Evolutionary conservation across 345 rosid genomes (phyloP).

Genomic region (Syzygium oleosum): DNA sequence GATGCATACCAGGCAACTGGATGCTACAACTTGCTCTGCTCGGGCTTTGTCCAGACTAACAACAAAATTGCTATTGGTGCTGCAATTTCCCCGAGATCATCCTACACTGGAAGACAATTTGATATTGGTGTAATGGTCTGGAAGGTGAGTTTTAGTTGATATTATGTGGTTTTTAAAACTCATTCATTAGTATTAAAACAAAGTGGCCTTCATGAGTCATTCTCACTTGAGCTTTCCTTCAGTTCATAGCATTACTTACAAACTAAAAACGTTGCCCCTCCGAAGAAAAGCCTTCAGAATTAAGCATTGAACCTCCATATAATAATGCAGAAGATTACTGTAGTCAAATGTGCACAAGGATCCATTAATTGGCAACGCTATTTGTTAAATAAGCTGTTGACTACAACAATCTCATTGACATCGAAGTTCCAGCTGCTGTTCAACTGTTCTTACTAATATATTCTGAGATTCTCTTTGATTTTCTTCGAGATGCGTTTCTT

Average conservation of each 20-base stretch:
- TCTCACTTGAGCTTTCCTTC: neutral
- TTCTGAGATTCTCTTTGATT: conserved; percentile 5
- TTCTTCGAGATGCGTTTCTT: neutral
- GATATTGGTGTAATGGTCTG: conserved; percentile 88
- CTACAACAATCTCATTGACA: conserved; percentile 1
- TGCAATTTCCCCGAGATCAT: conserved; percentile 91
- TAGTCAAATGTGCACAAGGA: conserved; percentile 1
- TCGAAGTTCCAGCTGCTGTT: conserved; percentile 4
- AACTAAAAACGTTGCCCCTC: neutral
- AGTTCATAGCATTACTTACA: neutral
- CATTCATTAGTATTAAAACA: neutral
- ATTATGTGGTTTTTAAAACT: neutral
- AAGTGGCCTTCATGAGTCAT: neutral
- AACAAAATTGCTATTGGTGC: conserved; percentile 93
- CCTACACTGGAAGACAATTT: conserved; percentile 75
- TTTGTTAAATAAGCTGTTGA: conserved; percentile 5
- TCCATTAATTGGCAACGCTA: neutral
- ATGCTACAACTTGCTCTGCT: conserved; percentile 94
- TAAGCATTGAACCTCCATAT: neutral
- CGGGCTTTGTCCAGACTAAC: conserved; percentile 97
- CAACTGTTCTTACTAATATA: conserved; percentile 2
- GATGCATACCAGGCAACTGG: conserved; percentile 99
- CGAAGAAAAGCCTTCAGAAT: neutral
- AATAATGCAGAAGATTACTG: neutral
- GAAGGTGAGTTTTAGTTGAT: conserved; percentile 53